Conservation (phyloP, 2,329 filamentous ascomycete species). For the Xylariomycetidae sp. region DNA sequence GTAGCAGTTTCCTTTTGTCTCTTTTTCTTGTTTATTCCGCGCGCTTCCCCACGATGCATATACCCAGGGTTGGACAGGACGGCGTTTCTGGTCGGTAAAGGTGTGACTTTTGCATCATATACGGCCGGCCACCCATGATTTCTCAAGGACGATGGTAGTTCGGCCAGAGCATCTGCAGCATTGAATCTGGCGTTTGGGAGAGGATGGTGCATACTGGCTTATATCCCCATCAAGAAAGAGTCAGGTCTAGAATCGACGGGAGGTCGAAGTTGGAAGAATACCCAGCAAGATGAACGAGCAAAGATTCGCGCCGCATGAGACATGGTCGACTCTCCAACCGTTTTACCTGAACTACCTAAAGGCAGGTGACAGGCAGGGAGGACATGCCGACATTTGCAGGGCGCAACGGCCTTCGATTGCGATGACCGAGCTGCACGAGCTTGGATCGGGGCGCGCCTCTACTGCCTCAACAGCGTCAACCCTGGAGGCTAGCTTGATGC, state of each 20-base stretch:
- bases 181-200: constrained; percentile 12
- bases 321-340: no score
- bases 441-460: background rate
- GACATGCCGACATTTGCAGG: background rate
- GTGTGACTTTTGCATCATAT: constrained; percentile 19
- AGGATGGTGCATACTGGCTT: no score
- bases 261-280: no score
- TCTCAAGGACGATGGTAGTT: constrained; percentile 4
- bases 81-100: no score
- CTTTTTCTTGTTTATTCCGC: constrained; percentile 5
- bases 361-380: background rate
- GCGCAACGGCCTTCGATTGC: background rate
- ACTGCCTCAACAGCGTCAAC: constrained; percentile 3
- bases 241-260: no score
- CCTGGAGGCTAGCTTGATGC: constrained; percentile 12
- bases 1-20: constrained; percentile 9
- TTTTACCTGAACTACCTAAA: no score
- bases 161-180: constrained; percentile 13
- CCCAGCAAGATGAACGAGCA: no score
- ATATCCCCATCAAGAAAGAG: no score
- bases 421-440: constrained; percentile 2
- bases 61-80: constrained; percentile 17
- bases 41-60: constrained; percentile 13
- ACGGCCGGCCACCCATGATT: constrained; percentile 6
- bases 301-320: no score